phyloP scores from a whole-genome alignment of 305 asterid species.

The Solanum aculeatissimum region DNA sequence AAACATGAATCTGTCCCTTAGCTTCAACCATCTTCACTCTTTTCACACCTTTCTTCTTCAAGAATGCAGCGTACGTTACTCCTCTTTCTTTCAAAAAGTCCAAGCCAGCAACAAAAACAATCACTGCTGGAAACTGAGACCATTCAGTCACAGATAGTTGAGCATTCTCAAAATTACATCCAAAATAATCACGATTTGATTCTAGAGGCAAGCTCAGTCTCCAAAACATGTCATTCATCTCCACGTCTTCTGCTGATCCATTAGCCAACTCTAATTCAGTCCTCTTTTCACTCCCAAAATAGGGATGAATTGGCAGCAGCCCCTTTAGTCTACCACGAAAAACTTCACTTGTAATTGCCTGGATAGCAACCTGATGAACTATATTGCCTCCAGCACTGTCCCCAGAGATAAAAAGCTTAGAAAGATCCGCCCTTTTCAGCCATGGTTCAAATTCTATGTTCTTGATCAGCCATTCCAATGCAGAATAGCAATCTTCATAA shows the following conservation, averaged over 20 bases:
- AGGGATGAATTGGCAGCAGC: slow-evolving; percentile 63
- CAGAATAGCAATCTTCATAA: slow-evolving; percentile 41
- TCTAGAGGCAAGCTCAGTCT: slow-evolving; percentile 58
- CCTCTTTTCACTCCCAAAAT: slow-evolving; percentile 45
- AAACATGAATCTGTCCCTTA: slow-evolving; percentile 48
- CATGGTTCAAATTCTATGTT: no score
- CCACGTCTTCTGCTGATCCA: slow-evolving; percentile 25
- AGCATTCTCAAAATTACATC: slow-evolving; percentile 39
- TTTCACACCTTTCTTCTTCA: slow-evolving; percentile 38
- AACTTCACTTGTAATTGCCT: not conserved
- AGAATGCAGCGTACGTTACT: slow-evolving; percentile 39
- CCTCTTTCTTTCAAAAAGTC: slow-evolving; percentile 86
- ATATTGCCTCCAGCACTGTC: no score
- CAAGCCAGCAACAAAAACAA: slow-evolving; percentile 52
- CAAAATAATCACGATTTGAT: slow-evolving; percentile 32
- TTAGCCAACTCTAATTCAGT: slow-evolving; percentile 35
- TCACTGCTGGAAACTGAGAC: slow-evolving; percentile 34
- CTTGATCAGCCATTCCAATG: slow-evolving; percentile 15
- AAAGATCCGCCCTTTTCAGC: no score
- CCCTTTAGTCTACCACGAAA: slow-evolving; percentile 26
- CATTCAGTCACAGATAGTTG: slow-evolving; percentile 16
- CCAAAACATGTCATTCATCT: slow-evolving; percentile 70
- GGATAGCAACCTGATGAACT: slow-evolving; percentile 12
- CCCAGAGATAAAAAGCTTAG: no score
- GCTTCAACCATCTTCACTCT: slow-evolving; percentile 49